Evolutionary conservation across 2,329 filamentous ascomycete genomes (phyloP).

Genomic region (Hypoxylon sp.): DNA sequence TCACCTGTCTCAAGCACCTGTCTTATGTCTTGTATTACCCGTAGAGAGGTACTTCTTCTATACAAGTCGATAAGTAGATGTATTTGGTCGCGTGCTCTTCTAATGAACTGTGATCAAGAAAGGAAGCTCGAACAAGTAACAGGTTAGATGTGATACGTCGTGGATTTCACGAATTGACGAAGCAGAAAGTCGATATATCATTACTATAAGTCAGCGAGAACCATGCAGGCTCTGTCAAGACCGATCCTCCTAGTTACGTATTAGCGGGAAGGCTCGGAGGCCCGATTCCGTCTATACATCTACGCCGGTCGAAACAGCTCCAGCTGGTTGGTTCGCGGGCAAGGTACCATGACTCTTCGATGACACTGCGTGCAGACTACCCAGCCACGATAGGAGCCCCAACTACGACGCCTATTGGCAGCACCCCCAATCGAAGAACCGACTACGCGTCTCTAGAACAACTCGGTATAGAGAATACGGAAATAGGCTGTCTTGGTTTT

Average conservation of each 20-base stretch:
- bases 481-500: slow-evolving; percentile 25
- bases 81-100: not conserved
- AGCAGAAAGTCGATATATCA: slow-evolving; percentile 1
- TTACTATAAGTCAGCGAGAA: not conserved
- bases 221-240: not conserved
- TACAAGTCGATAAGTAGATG: not conserved
- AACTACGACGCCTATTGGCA: slow-evolving; percentile 24
- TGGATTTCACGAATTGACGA: not conserved
- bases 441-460: slow-evolving; percentile 21
- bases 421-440: slow-evolving; percentile 8
- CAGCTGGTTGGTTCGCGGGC: slow-evolving; percentile 12
- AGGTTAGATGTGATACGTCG: not conserved
- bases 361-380: slow-evolving; percentile 15
- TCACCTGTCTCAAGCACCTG: not conserved
- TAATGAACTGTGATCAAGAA: not conserved
- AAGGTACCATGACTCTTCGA: slow-evolving; percentile 21
- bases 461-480: slow-evolving; percentile 25
- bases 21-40: not conserved
- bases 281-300: slow-evolving; percentile 9
- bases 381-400: slow-evolving; percentile 10
- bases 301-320: slow-evolving; percentile 9
- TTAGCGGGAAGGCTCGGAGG: slow-evolving; percentile 5
- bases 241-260: slow-evolving; percentile 6
- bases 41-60: not conserved
- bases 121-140: too few relatives aligned